Conservation (phyloP, 768 basidiomycete genomes). For the Hortiboletus flavorubellus region DNA sequence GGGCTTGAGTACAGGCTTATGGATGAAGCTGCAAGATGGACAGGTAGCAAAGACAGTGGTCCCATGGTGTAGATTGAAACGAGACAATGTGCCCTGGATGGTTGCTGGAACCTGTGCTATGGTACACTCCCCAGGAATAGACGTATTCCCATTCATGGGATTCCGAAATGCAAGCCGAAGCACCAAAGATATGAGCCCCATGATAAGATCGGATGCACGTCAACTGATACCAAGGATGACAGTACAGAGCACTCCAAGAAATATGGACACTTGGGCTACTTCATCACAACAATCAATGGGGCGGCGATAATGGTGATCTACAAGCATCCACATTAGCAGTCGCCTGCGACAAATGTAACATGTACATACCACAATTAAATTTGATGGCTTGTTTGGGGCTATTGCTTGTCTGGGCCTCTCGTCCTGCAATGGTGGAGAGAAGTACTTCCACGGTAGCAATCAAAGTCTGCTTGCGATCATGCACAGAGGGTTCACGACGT, state of each 20-base stretch:
- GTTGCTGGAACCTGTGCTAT: too few species aligned
- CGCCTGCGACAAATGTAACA: neutral
- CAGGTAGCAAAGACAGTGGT: too few species aligned
- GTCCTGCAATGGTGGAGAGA: neutral
- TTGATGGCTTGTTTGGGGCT: neutral
- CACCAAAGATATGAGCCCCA: too few species aligned
- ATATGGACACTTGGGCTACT: neutral
- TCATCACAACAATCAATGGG: neutral
- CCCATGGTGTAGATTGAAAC: too few species aligned
- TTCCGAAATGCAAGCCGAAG: too few species aligned
- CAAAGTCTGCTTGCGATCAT: neutral
- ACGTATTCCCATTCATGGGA: too few species aligned
- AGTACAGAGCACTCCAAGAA: neutral
- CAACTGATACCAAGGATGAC: neutral
- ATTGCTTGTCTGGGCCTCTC: neutral
- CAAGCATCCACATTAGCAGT: neutral
- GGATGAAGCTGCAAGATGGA: too few species aligned
- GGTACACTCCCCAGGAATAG: too few species aligned
- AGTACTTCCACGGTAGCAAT: neutral
- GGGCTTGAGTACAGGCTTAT: too few species aligned
- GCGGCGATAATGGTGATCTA: slow-evolving; percentile 10
- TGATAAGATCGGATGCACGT: too few species aligned
- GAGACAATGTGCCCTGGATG: too few species aligned
- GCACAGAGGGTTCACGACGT: neutral
- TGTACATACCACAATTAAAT: neutral